Percentiles rank a stretch among this genome's conserved stretches.
phyloP scores from a whole-genome alignment of 2,329 filamentous ascomycete species.

The Hypoxylon rubiginosum region DNA sequence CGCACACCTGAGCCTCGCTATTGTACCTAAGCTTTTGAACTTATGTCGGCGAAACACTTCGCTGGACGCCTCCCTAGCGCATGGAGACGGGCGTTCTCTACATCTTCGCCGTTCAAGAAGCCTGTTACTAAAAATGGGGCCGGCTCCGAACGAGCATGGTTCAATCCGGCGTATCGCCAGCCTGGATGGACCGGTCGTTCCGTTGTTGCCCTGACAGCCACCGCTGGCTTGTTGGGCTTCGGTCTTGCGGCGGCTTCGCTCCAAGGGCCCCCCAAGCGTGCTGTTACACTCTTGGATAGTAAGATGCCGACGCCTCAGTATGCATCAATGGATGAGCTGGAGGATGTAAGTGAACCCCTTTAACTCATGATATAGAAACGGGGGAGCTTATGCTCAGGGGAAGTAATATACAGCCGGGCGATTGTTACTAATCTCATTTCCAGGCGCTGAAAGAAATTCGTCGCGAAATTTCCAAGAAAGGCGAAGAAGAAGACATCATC shows the following conservation, averaged over 20 bases:
- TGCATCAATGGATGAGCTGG: slow-evolving; percentile 64
- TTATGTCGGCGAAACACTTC: slow-evolving; percentile 44
- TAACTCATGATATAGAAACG: slow-evolving; percentile 7
- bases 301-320: slow-evolving; percentile 55
- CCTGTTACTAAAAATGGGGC: slow-evolving; percentile 29
- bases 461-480: slow-evolving; percentile 52
- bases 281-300: slow-evolving; percentile 48
- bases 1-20: slow-evolving; percentile 15
- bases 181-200: slow-evolving; percentile 51
- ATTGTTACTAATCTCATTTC: slow-evolving; percentile 21
- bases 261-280: slow-evolving; percentile 41
- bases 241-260: slow-evolving; percentile 47
- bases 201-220: slow-evolving; percentile 48
- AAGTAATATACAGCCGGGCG: background rate
- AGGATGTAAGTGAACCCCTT: slow-evolving; percentile 56
- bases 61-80: slow-evolving; percentile 37
- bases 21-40: slow-evolving; percentile 8
- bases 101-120: slow-evolving; percentile 33
- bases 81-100: slow-evolving; percentile 41
- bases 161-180: slow-evolving; percentile 30
- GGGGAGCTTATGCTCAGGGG: background rate
- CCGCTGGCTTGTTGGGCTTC: slow-evolving; percentile 50
- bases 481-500: slow-evolving; percentile 66
- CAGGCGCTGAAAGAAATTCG: slow-evolving; percentile 71
- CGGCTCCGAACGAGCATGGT: slow-evolving; percentile 29